These are phyloP conservation scores for Ophiostoma piceae DNA, from an alignment of 2,329 filamentous ascomycete genomes.

Conservation along the genomic window DNA sequence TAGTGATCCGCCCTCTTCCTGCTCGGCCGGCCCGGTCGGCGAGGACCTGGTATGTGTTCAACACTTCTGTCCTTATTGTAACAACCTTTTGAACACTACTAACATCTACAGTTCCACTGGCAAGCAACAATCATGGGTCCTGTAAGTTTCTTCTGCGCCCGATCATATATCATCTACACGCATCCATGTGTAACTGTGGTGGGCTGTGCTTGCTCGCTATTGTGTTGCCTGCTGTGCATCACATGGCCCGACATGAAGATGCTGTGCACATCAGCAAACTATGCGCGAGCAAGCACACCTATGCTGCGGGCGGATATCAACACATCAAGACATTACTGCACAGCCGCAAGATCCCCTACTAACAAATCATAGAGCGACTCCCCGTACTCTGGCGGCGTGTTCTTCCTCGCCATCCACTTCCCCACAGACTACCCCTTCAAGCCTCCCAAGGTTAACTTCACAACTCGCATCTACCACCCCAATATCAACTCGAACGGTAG, in stretches of 20 bases:
- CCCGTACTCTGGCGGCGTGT: constrained; percentile 95
- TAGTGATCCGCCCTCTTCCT: constrained; percentile 97
- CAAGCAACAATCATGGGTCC: constrained; percentile 99
- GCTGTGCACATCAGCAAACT: neutral
- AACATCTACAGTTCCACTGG: constrained; percentile 74
- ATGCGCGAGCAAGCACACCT: neutral
- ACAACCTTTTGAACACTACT: constrained; percentile 19
- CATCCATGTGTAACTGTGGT: neutral
- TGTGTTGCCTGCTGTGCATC: neutral
- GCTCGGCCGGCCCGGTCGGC: constrained; percentile 92
- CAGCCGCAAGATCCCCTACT: neutral
- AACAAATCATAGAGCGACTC: constrained; percentile 66
- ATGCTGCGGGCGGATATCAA: neutral
- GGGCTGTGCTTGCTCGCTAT: neutral
- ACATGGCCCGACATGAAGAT: neutral
- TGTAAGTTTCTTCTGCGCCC: constrained; percentile 56
- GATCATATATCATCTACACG: neutral
- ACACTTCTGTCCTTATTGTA: neutral
- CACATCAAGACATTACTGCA: neutral
- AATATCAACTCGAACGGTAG: constrained; percentile 99
- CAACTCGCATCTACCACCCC: constrained; percentile 97
- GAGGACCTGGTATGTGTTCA: constrained; percentile 84
- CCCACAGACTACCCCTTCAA: constrained; percentile 99
- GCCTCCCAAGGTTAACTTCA: constrained; percentile 99
- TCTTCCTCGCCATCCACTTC: constrained; percentile 98